phyloP scores from a whole-genome alignment of 2,329 filamentous ascomycete genomes.

The Ceratocystis variospora region DNA sequence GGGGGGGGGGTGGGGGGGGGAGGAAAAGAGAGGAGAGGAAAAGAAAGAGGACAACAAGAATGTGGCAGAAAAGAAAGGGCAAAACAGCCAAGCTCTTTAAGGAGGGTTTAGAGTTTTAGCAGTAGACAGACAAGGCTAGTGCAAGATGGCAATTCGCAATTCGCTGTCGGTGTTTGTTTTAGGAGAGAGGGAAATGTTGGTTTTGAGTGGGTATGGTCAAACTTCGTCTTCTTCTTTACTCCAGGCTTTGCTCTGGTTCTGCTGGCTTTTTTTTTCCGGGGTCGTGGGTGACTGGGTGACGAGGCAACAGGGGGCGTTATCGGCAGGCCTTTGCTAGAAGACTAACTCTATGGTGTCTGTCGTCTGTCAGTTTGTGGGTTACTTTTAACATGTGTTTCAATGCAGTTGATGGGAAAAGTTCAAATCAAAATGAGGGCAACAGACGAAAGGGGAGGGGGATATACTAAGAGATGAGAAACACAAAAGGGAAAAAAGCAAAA shows the following conservation, averaged over 20 bases:
- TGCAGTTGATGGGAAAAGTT: neutral
- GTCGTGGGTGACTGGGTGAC: constrained; percentile 1
- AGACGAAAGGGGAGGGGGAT: neutral
- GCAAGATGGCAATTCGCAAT: constrained; percentile 1
- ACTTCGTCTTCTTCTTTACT: neutral
- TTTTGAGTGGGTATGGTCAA: neutral
- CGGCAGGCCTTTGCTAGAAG: neutral
- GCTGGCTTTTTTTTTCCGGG: constrained; percentile 5
- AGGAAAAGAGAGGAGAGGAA: neutral
- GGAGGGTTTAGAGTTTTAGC: too few species aligned
- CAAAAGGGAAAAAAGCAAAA: neutral
- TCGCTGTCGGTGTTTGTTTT: neutral
- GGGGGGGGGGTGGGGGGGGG: neutral
- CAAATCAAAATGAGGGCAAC: neutral
- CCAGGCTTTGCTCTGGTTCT: neutral
- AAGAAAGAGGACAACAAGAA: neutral
- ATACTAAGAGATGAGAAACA: neutral
- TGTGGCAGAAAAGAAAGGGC: neutral
- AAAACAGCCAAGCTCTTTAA: neutral
- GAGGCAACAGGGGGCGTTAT: constrained; percentile 10
- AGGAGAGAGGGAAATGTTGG: neutral
- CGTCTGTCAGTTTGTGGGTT: neutral
- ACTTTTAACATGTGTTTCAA: neutral
- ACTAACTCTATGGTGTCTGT: neutral
- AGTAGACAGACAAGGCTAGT: neutral